Evolutionary conservation across 2,329 filamentous ascomycete genomes (phyloP), one percentile per base, ranked within the genome.

Genomic region (Scytalidium sp.): DNA sequence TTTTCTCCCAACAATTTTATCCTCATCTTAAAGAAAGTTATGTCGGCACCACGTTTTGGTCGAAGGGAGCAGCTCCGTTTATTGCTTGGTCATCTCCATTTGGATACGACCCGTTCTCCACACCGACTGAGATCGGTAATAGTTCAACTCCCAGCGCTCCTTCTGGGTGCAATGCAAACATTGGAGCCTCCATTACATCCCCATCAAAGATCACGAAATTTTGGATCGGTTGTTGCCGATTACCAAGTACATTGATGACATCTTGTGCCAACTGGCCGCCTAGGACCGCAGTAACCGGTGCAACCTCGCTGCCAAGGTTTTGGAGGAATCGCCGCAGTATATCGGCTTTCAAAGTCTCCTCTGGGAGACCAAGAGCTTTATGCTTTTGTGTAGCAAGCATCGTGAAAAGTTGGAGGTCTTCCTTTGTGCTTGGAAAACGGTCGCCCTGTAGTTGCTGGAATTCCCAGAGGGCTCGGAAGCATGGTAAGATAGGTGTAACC

Each of bases 181-280:
- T 84, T 2, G 84, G 84, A 0, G 87, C 89, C 56, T 88, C 81
- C 69, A 89, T 88, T 42, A 78, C 80, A 59, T 90, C 88, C 13
- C 92, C 92, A 66, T 97, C 91, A 62, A 97, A 96, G 19, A 97
- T 75, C 45, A 96, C 80, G 66, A 96, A 83, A 68, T 99, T 99
- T 72, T 99, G 94, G 40, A 99, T 87, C 1, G 94, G 94, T 68
- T 97, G 94, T 71, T 97, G 91, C 39, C 88, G 84, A 65, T 88
- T 84, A 44, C 92, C 90, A 5, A 97, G 80, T 25, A 97, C 92
- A 62, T 97, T 97, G 71, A 99, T 97, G 46, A 96, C 91, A 65
- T 99, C 94, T 70, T 99, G 94, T 1, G 93, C 90, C 15, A 99
- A 78, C 67, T 92, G 84, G 9, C 92, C 94, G 44, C 94, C 94